phyloP scores from a whole-genome alignment of 345 rosid genomes.

The Dovyalis caffra region DNA sequence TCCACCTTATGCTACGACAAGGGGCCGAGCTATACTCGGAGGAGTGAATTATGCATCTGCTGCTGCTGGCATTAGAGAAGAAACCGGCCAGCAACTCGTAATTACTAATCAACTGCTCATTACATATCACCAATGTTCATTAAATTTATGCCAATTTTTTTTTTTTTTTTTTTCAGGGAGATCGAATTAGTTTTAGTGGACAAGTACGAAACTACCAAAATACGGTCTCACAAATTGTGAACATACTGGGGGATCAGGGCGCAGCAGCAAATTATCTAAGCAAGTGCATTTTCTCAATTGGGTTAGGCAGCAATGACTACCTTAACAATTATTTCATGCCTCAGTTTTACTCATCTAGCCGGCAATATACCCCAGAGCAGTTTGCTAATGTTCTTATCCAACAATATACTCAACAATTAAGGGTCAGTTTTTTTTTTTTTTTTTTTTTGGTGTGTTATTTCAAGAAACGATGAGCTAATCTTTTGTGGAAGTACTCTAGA shows the following conservation, averaged over 20 bases:
- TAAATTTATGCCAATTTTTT: not conserved
- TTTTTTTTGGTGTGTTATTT: not conserved
- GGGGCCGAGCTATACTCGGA: slow-evolving; percentile 48
- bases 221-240: slow-evolving; percentile 59
- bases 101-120: not conserved
- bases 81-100: slow-evolving; percentile 83
- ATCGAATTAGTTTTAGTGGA: slow-evolving; percentile 61
- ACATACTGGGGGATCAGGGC: slow-evolving; percentile 55
- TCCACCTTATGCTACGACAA: slow-evolving; percentile 52
- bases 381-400: slow-evolving; percentile 59
- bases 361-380: slow-evolving; percentile 52
- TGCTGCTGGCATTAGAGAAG: slow-evolving; percentile 84
- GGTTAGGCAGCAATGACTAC: slow-evolving; percentile 91
- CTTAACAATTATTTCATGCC: slow-evolving; percentile 97
- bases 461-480: not conserved
- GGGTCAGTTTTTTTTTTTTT: slow-evolving; percentile 28
- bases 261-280: slow-evolving; percentile 56
- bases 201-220: slow-evolving; percentile 65
- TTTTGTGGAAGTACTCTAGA: not conserved
- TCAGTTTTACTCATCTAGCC: slow-evolving; percentile 43
- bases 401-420: slow-evolving; percentile 55
- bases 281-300: slow-evolving; percentile 64
- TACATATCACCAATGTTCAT: not conserved
- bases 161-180: slow-evolving; percentile 51
- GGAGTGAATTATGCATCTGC: slow-evolving; percentile 90